Conservation (phyloP, 768 basidiomycete genomes). For the Suillus plorans region DNA sequence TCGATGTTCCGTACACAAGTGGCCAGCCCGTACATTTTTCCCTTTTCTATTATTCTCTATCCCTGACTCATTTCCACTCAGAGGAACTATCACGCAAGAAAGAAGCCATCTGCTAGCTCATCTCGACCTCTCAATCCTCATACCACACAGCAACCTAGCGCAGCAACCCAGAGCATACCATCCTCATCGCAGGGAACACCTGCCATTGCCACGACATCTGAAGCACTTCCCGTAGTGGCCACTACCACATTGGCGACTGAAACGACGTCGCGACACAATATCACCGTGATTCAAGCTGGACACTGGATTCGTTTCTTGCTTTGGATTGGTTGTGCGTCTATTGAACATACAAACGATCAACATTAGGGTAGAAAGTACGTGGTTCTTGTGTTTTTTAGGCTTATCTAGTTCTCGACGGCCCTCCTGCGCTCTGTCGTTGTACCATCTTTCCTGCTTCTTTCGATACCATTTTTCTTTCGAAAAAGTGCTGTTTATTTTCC, state of each 20-base stretch:
- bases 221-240: not conserved
- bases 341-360: not conserved
- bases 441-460: not conserved
- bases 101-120: not conserved
- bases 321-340: not conserved
- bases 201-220: not conserved
- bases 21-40: not conserved
- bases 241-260: not conserved
- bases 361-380: not conserved
- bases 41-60: not conserved
- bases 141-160: not conserved
- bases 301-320: not conserved
- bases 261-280: not conserved
- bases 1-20: not conserved
- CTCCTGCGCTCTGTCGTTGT: not conserved
- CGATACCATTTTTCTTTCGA: not conserved
- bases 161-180: not conserved
- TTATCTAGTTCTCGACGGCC: not conserved
- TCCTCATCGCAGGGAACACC: not conserved
- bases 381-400: not conserved
- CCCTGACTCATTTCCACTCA: not conserved
- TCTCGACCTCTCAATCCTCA: not conserved
- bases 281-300: not conserved
- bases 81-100: not conserved
- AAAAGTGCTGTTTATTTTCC: not conserved